Conservation (phyloP, 768 basidiomycete genomes). For the Solioccasus polychromus region DNA sequence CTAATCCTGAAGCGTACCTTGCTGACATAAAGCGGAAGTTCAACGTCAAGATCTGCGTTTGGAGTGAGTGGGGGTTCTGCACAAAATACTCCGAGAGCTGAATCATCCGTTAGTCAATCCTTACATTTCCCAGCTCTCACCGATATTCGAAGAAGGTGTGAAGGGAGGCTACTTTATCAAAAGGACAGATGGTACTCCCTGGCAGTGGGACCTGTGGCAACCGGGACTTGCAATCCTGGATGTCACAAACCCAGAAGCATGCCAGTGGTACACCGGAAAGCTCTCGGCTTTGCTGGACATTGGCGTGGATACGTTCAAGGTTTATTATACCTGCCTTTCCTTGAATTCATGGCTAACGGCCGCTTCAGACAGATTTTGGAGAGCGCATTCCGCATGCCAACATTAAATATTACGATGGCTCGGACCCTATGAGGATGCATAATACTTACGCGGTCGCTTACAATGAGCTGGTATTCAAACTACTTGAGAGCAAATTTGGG, state of each 20-base stretch:
- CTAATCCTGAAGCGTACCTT: conserved; percentile 64
- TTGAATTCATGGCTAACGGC: not conserved
- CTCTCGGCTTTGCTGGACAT: conserved; percentile 42
- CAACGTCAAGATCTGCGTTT: conserved; percentile 69
- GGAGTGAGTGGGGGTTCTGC: conserved; percentile 44
- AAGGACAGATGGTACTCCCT: conserved; percentile 60
- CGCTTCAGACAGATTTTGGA: conserved; percentile 65
- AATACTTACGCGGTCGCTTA: conserved; percentile 69
- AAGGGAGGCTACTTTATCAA: conserved; percentile 71
- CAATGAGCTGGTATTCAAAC: conserved; percentile 66
- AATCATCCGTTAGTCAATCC: conserved; percentile 54
- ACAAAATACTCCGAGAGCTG: not conserved
- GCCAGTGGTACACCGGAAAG: conserved; percentile 46
- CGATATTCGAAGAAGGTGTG: conserved; percentile 66
- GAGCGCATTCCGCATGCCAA: conserved; percentile 71
- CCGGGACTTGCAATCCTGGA: conserved; percentile 63
- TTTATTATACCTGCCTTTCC: conserved; percentile 13
- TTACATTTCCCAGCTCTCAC: conserved; percentile 67
- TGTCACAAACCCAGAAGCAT: conserved; percentile 53
- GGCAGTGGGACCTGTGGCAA: conserved; percentile 73
- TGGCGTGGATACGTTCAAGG: conserved; percentile 54
- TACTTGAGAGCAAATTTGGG: conserved; percentile 58
- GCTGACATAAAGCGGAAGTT: conserved; percentile 58
- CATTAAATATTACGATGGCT: conserved; percentile 62
- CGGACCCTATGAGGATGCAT: conserved; percentile 68